Evolutionary conservation across 306 rosid genomes (phyloP).

Genomic region (Cicer yamashitae): DNA sequence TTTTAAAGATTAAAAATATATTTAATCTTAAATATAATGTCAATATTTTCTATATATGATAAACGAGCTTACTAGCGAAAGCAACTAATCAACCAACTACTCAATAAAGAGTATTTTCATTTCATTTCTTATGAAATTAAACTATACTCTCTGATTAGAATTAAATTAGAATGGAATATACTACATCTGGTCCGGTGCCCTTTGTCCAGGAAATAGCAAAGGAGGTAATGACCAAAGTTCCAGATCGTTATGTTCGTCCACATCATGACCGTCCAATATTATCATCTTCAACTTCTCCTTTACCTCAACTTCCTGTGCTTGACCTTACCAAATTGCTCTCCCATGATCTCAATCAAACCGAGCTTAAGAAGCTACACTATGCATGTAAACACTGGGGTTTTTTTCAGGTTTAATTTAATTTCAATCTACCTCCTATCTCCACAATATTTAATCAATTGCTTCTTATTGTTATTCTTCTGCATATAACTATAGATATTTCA

Average conservation of each 20-base stretch:
- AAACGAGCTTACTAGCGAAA: no score
- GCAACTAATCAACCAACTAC: no score
- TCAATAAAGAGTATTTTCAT: no score
- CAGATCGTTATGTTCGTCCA: constrained; percentile 43
- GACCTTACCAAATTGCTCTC: constrained; percentile 48
- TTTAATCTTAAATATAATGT: no score
- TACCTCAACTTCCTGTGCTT: constrained; percentile 50
- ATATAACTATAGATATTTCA: not conserved
- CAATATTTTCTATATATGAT: no score
- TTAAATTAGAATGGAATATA: no score
- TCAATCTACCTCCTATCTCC: no score
- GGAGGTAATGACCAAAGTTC: constrained; percentile 32
- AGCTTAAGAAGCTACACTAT: constrained; percentile 44
- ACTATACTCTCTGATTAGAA: no score
- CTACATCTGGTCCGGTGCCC: constrained; percentile 19
- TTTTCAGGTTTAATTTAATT: constrained; percentile 46
- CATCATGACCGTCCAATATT: constrained; percentile 43
- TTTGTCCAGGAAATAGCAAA: constrained; percentile 43
- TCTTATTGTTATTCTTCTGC: not conserved
- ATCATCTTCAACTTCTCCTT: not conserved
- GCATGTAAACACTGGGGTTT: constrained; percentile 64
- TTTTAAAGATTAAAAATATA: no score
- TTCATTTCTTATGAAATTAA: no score
- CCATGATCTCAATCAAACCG: constrained; percentile 28
- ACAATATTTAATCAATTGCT: no score